Percentiles rank a stretch among this genome's conserved stretches.
Conservation (phyloP, 139 green algal genomes). For the Chlorella sp. region DNA sequence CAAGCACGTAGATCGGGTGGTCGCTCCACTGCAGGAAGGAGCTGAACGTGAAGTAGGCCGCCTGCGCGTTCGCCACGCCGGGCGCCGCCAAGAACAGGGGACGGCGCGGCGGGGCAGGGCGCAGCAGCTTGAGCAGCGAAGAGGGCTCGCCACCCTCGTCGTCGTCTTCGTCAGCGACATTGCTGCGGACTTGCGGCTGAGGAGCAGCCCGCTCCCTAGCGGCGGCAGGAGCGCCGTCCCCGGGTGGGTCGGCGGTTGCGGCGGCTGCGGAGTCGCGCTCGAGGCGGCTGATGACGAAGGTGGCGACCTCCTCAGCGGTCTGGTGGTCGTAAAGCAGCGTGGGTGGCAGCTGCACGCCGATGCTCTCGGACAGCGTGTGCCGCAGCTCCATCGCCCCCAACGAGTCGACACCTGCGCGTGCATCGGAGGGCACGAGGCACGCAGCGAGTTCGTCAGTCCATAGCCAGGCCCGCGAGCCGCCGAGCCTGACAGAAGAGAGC, state of each 20-base stretch:
- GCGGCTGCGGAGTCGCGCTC: background rate
- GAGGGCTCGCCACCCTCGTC: conserved; percentile 23
- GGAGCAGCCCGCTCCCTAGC: background rate
- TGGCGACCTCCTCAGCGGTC: conserved; percentile 24
- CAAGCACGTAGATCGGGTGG: conserved; percentile 85
- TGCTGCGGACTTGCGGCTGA: too few species aligned
- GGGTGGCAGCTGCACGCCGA: conserved; percentile 54
- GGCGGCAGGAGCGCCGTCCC: background rate
- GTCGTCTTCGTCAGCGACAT: background rate
- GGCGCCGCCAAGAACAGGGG: conserved; percentile 83
- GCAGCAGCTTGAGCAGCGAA: conserved; percentile 68
- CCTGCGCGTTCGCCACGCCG: conserved; percentile 84
- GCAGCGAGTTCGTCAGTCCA: background rate
- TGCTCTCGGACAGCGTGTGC: conserved; percentile 22
- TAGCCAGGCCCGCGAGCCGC: background rate
- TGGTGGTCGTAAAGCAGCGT: conserved; percentile 86
- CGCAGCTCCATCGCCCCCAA: conserved; percentile 57
- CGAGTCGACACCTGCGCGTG: conserved; percentile 40
- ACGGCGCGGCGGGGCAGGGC: conserved; percentile 27
- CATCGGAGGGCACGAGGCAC: background rate
- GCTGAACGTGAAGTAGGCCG: conserved; percentile 63
- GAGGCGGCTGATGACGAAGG: background rate
- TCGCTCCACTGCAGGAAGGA: conserved; percentile 39
- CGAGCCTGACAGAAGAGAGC: background rate
- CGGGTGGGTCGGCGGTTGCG: background rate